These are phyloP conservation scores for Microbotryum lychnidis-dioicae DNA, from an alignment of 1,284 basidiomycete genomes.

Conservation along the genomic window DNA sequence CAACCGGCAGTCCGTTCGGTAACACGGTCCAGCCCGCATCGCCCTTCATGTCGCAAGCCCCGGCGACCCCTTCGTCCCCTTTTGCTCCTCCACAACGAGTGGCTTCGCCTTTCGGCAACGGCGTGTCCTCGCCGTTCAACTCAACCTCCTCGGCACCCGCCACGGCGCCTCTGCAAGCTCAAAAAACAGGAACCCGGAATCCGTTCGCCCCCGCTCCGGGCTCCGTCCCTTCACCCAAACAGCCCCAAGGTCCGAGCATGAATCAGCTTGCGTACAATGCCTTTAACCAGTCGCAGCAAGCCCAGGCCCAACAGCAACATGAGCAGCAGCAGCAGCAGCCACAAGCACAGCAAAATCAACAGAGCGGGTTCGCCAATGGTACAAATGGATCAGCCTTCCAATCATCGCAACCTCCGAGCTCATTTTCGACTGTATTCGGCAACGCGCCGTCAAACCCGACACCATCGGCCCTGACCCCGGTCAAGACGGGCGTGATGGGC, in stretches of 20 bases:
- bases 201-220: slow-evolving; percentile 72
- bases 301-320: slow-evolving; percentile 37
- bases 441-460: slow-evolving; percentile 17
- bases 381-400: slow-evolving; percentile 2
- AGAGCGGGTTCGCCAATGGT: background rate
- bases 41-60: too few relatives aligned
- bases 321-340: slow-evolving; percentile 32
- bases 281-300: slow-evolving; percentile 35
- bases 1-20: slow-evolving; percentile 47
- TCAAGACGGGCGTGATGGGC: slow-evolving; percentile 38
- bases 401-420: slow-evolving; percentile 37
- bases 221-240: slow-evolving; percentile 46
- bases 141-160: slow-evolving; percentile 17
- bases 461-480: slow-evolving; percentile 28
- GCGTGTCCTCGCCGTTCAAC: background rate
- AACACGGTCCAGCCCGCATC: slow-evolving; percentile 8
- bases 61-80: slow-evolving; percentile 31
- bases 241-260: slow-evolving; percentile 64
- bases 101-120: slow-evolving; percentile 22
- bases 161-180: slow-evolving; percentile 57
- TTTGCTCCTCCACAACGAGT: slow-evolving; percentile 28
- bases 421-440: slow-evolving; percentile 28
- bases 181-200: slow-evolving; percentile 89
- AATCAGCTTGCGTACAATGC: slow-evolving; percentile 64
- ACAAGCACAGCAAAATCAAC: slow-evolving; percentile 44